Evolutionary conservation across 2,329 filamentous ascomycete genomes (phyloP).

Genomic region (Botrytis sinoallii): DNA sequence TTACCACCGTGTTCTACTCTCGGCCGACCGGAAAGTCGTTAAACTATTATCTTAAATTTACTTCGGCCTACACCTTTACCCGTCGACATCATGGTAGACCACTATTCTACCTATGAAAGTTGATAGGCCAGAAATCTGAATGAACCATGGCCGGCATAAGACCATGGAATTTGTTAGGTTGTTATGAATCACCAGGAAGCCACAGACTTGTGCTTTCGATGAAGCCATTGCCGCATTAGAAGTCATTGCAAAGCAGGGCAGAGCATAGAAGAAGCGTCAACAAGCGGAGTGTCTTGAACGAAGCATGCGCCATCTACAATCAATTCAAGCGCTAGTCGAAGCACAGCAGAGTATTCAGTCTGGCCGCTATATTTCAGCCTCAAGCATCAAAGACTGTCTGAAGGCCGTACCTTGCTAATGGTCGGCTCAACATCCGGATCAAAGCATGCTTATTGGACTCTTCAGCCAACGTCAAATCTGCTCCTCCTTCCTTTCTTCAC

Average conservation of each 20-base stretch:
- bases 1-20: neutral
- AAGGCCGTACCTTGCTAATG: neutral
- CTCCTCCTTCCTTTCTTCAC: neutral
- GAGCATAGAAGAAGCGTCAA: neutral
- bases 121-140: slow-evolving; percentile 13
- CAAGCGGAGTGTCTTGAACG: neutral
- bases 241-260: neutral
- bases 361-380: neutral
- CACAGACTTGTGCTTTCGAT: too few species aligned
- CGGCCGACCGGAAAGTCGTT: neutral
- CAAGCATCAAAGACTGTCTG: neutral
- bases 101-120: slow-evolving; percentile 7
- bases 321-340: neutral
- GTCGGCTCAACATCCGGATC: neutral
- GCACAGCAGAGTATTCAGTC: neutral
- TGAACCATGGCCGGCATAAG: slow-evolving; percentile 12
- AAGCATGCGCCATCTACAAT: neutral
- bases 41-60: neutral
- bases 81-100: neutral
- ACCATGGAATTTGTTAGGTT: neutral
- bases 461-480: neutral
- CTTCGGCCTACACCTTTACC: too few species aligned
- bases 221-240: neutral
- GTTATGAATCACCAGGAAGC: neutral
- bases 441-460: neutral